These are phyloP conservation scores for Pelargonium citronellum DNA, from an alignment of 441 rosid genomes.

Conservation along the genomic window DNA sequence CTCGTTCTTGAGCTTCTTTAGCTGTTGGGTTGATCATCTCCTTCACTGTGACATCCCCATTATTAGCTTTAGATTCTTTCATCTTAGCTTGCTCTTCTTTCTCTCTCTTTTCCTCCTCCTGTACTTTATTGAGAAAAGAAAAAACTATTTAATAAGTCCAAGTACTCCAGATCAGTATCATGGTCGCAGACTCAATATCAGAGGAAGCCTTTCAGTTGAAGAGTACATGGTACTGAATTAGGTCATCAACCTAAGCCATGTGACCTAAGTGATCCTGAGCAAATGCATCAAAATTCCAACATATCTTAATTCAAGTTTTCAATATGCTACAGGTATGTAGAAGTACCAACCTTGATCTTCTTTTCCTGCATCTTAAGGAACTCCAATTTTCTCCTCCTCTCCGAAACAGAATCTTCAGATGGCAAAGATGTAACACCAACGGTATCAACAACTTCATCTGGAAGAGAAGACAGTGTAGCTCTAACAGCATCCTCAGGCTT, in stretches of 20 bases:
- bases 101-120: constrained; percentile 88
- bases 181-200: constrained; percentile 7
- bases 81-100: constrained; percentile 61
- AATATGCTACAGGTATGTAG: background rate
- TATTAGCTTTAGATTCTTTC: constrained; percentile 44
- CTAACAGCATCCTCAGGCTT: constrained; percentile 87
- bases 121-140: constrained; percentile 16
- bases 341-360: constrained; percentile 62
- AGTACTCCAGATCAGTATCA: constrained; percentile 11
- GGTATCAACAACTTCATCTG: constrained; percentile 94
- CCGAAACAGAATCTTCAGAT: constrained; percentile 88
- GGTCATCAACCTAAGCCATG: background rate
- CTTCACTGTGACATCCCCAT: constrained; percentile 66
- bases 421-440: constrained; percentile 79
- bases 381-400: constrained; percentile 80
- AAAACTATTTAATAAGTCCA: constrained; percentile 5
- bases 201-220: background rate
- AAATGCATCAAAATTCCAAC: background rate
- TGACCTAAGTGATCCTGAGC: background rate
- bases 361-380: constrained; percentile 94
- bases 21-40: constrained; percentile 59
- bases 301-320: background rate
- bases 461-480: constrained; percentile 89
- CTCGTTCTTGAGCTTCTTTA: constrained; percentile 62
- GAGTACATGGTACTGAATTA: background rate